phyloP scores from a whole-genome alignment of 2,329 filamentous ascomycete species.

The Colletotrichum tanaceti region DNA sequence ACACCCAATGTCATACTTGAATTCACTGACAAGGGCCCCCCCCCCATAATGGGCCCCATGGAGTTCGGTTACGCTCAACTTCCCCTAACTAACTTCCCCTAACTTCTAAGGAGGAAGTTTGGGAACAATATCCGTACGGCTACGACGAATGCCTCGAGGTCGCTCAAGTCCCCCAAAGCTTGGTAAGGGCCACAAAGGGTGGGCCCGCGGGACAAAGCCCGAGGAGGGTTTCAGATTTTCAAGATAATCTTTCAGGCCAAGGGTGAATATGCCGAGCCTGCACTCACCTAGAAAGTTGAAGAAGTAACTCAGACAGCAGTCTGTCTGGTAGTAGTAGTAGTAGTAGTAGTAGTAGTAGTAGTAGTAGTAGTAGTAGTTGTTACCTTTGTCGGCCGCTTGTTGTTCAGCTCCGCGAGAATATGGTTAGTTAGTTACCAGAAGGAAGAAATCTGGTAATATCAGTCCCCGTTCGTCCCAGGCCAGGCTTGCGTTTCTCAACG shows the following conservation, averaged over 20 bases:
- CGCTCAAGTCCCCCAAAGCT: not conserved
- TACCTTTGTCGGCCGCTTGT: not conserved
- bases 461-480: not conserved
- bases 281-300: conserved; percentile 45
- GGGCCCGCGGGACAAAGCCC: not conserved
- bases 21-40: no score
- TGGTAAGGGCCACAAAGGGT: not conserved
- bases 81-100: conserved; percentile 10
- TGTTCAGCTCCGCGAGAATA: not conserved
- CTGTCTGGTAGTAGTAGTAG: conserved; percentile 46
- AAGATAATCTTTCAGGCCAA: conserved; percentile 1
- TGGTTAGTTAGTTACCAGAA: conserved; percentile 43
- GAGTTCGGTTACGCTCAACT: conserved; percentile 3
- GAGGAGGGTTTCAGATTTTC: conserved; percentile 24
- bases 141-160: not conserved
- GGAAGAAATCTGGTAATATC: conserved; percentile 47
- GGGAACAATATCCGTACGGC: no score
- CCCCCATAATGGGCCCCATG: not conserved
- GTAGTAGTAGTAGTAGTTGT: no score
- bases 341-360: no score
- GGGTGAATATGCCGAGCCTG: not conserved
- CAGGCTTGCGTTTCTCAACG: accelerated
- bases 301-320: conserved; percentile 51
- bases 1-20: no score
- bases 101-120: conserved; percentile 1